Evolutionary conservation across 2,329 filamentous ascomycete genomes (phyloP).

Genomic region (Botrytis paeoniae): DNA sequence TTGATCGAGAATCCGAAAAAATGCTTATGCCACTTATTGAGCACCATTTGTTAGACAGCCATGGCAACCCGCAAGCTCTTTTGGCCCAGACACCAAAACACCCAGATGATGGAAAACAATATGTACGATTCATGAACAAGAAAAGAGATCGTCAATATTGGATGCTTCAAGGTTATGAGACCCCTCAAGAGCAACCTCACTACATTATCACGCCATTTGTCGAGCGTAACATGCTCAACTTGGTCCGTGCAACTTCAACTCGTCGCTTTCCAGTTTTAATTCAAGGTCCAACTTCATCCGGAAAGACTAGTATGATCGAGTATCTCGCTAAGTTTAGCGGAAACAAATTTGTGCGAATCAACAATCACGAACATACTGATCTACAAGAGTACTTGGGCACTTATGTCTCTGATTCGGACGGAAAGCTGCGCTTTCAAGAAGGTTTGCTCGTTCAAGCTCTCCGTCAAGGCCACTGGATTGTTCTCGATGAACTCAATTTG

Average conservation of each 20-base stretch:
- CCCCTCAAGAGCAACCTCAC: slow-evolving; percentile 70
- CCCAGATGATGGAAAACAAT: slow-evolving; percentile 71
- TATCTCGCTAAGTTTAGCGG: slow-evolving; percentile 95
- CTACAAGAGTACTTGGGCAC: slow-evolving; percentile 96
- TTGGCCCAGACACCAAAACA: slow-evolving; percentile 75
- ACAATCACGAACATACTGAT: slow-evolving; percentile 99
- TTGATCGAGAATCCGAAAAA: slow-evolving; percentile 78
- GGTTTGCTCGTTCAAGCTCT: slow-evolving; percentile 90
- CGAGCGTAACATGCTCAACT: slow-evolving; percentile 87
- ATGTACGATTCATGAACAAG: slow-evolving; percentile 73
- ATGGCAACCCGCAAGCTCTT: slow-evolving; percentile 67
- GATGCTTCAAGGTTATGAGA: slow-evolving; percentile 72
- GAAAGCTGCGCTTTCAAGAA: slow-evolving; percentile 86
- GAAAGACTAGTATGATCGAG: slow-evolving; percentile 99
- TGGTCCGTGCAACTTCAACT: slow-evolving; percentile 91
- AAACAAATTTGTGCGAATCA: slow-evolving; percentile 96
- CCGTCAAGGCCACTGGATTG: slow-evolving; percentile 93
- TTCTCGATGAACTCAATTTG: slow-evolving; percentile 94
- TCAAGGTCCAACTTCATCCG: slow-evolving; percentile 93
- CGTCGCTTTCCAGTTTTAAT: slow-evolving; percentile 89
- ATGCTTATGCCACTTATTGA: slow-evolving; percentile 76
- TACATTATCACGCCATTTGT: slow-evolving; percentile 98
- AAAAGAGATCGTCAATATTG: slow-evolving; percentile 74
- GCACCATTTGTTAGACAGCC: slow-evolving; percentile 71
- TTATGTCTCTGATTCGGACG: slow-evolving; percentile 82